Base-by-base conservation (phyloP, 169 alveolate species). In the Amoebophrya sp. region DNA sequence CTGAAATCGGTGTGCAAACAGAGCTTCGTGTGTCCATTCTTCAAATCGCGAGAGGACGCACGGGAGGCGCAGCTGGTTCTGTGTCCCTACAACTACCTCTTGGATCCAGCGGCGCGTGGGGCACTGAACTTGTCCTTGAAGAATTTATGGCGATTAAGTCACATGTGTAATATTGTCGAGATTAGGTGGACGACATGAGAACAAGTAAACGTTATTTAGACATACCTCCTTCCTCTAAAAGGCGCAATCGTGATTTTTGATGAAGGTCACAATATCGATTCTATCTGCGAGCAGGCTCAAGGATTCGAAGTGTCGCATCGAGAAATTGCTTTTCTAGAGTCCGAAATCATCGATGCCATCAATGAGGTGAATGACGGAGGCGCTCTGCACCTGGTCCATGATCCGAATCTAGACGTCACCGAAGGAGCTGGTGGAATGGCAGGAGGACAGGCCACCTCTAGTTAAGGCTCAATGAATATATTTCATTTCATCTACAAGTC, bases 251-350 rank as follows among this genome's bases (percentile, higher is more conserved):
- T 98, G 33, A 96, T 98, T 41, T 97, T 98, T 76, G 99, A 98
- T 93, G 99, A 98, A 93, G 99, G 99, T 10, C 99, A 98, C 93
- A 98, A 98, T 94, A 95, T 97, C 29, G 98, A 96, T 77, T 91
- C 94, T 29, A 96, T 96, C 36, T 90, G 92, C 53, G 92, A 90
- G 36, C 89, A 39, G 40, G 29, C 92, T 14, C 83, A 65, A 36
- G 83, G 83, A 29, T 65, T 65, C 83, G 83, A 65, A 36, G 2
- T 65, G 12, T 65, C 83, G 36, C 83, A 65, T 36, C 83, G 83
- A 1, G 83, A 65, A 6, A 65, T 65, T 26, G 83, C 83, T 10
- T 65, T 65, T 18, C 33, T 65, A 6, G 83, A 65, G 83, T 12
- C 36, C 33, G 83, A 65, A 36, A 65, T 65, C 33, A 29, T 65